Conservation (phyloP, 2,329 filamentous ascomycete genomes). For the Berkeleyomyces rouxiae region DNA sequence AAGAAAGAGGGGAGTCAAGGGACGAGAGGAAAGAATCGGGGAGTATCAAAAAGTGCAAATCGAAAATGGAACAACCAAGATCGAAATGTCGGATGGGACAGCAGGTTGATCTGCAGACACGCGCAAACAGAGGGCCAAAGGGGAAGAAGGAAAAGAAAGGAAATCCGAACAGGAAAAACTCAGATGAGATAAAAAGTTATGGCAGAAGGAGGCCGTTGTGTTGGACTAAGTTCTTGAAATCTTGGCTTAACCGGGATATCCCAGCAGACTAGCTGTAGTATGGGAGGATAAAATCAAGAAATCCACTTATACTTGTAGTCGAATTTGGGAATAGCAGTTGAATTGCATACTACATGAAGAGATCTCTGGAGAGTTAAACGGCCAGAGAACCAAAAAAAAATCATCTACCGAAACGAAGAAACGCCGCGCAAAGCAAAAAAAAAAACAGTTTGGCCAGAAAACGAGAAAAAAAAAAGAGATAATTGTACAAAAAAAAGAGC, state of each 20-base stretch:
- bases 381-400: background rate
- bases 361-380: background rate
- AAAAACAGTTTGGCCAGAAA: background rate
- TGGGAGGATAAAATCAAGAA: background rate
- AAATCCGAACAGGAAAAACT: background rate
- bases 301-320: background rate
- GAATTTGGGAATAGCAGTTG: background rate
- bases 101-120: background rate
- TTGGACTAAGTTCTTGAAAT: background rate
- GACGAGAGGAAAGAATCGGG: background rate
- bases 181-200: background rate
- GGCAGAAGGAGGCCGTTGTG: background rate
- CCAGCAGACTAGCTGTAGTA: background rate
- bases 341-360: background rate
- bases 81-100: background rate
- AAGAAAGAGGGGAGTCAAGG: background rate
- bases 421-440: background rate
- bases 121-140: background rate
- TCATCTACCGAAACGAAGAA: too few relatives aligned
- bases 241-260: background rate
- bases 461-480: background rate
- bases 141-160: background rate
- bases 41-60: background rate
- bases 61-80: background rate
- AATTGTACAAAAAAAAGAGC: background rate